Conservation (phyloP, 331 rosid genomes). For the Prunus yedoensis region DNA sequence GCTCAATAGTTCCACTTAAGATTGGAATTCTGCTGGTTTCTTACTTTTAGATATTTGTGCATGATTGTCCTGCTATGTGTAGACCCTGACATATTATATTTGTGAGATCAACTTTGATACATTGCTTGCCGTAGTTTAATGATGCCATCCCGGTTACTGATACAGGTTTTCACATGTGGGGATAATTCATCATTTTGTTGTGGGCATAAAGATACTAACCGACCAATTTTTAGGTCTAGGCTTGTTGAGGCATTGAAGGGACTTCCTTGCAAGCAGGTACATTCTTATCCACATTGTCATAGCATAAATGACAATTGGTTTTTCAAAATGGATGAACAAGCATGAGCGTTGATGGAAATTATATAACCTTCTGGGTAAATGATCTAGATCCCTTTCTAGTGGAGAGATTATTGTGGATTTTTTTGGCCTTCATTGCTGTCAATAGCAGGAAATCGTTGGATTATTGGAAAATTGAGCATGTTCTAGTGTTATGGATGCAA, state of each 20-base stretch:
- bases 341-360: not conserved
- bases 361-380: not conserved
- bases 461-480: not conserved
- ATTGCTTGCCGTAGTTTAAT: not conserved
- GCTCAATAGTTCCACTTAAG: not conserved
- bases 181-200: constrained; percentile 90
- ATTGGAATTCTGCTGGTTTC: not conserved
- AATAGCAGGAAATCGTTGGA: not conserved
- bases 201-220: constrained; percentile 78
- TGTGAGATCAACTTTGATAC: constrained; percentile 7
- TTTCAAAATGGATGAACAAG: not conserved
- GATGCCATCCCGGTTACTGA: constrained; percentile 15
- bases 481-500: not conserved
- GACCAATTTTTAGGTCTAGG: constrained; percentile 80
- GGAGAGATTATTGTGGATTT: not conserved
- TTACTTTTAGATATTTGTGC: not conserved
- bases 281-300: constrained; percentile 9
- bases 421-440: not conserved
- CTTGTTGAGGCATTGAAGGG: constrained; percentile 77
- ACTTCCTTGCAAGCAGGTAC: constrained; percentile 84
- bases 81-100: not conserved
- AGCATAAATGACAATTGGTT: not conserved
- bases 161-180: constrained; percentile 90
- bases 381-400: not conserved
- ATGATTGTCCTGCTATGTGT: not conserved